Conservation (phyloP, 345 rosid genomes). For the Gossypium arboreum region DNA sequence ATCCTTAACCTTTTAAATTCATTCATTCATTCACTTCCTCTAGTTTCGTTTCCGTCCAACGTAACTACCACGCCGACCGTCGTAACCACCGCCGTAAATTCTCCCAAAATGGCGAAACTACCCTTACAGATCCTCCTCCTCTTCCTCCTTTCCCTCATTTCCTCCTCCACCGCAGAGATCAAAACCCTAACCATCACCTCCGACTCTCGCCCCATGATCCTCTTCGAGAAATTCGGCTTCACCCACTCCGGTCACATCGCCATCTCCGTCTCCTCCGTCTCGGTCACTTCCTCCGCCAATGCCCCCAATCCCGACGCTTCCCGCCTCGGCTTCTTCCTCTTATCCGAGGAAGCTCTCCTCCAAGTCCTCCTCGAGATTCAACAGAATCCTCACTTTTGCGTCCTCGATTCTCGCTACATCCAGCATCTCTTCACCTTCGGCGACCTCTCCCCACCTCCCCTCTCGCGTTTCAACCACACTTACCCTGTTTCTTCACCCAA, state of each 20-base stretch:
- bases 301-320: constrained; percentile 52
- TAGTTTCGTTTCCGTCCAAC: neutral
- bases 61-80: neutral
- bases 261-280: constrained; percentile 60
- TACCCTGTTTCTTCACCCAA: constrained; percentile 67
- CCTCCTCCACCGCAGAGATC: constrained; percentile 55
- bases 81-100: neutral
- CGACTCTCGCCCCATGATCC: constrained; percentile 90
- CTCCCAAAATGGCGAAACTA: constrained; percentile 38
- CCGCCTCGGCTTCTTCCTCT: constrained; percentile 89
- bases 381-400: constrained; percentile 74
- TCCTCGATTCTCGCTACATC: constrained; percentile 69
- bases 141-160: constrained; percentile 26
- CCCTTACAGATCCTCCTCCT: constrained; percentile 27
- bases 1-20: neutral
- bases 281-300: constrained; percentile 44
- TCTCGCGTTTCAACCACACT: constrained; percentile 50
- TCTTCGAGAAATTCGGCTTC: constrained; percentile 94
- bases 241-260: constrained; percentile 72
- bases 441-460: constrained; percentile 78
- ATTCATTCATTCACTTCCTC: neutral
- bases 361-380: constrained; percentile 82
- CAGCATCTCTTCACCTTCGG: constrained; percentile 64
- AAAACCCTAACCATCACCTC: constrained; percentile 52
- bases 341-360: constrained; percentile 82